A percentile compares a stretch with the other conserved stretches of the same genome.
Evolutionary conservation across 495 filamentous ascomycete species (phyloP).

Genomic region (Penicillium samsonianum): DNA sequence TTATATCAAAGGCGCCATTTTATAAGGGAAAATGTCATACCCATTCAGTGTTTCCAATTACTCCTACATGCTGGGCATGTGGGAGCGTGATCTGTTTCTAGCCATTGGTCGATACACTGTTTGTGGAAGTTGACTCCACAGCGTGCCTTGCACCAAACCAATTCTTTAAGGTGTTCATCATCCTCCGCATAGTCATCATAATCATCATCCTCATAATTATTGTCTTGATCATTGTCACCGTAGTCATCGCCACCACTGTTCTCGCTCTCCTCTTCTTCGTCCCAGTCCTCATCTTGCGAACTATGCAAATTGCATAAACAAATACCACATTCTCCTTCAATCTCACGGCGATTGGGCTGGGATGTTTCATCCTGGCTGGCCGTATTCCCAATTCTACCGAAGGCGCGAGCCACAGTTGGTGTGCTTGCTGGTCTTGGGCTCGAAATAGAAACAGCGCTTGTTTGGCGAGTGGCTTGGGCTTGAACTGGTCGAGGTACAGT

Average conservation of each 20-base stretch:
- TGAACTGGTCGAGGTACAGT: conserved; percentile 2
- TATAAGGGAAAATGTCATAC: no score
- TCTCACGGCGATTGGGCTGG: conserved; percentile 43
- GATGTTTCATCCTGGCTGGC: background rate
- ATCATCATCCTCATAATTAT: background rate
- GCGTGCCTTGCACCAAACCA: conserved; percentile 66
- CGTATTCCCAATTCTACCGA: background rate
- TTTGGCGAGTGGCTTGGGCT: background rate
- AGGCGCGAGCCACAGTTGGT: background rate
- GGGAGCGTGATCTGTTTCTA: conserved; percentile 23
- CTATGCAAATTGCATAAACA: conserved; percentile 46
- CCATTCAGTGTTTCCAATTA: conserved; percentile 12
- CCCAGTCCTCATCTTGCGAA: background rate
- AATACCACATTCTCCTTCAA: conserved; percentile 72
- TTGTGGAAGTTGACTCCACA: conserved; percentile 75
- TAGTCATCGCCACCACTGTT: background rate
- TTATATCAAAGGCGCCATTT: no score
- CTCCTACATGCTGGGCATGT: conserved; percentile 26
- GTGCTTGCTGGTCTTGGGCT: background rate
- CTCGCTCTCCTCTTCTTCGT: background rate
- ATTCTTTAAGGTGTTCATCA: conserved; percentile 32
- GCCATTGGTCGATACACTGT: conserved; percentile 66
- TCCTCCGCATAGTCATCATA: background rate
- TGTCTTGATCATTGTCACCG: background rate
- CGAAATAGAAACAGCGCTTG: background rate